Evolutionary conservation across 495 filamentous ascomycete genomes (phyloP), one percentile per base, ranked within the genome.

Genomic region (Oleoguttula mirabilis): DNA sequence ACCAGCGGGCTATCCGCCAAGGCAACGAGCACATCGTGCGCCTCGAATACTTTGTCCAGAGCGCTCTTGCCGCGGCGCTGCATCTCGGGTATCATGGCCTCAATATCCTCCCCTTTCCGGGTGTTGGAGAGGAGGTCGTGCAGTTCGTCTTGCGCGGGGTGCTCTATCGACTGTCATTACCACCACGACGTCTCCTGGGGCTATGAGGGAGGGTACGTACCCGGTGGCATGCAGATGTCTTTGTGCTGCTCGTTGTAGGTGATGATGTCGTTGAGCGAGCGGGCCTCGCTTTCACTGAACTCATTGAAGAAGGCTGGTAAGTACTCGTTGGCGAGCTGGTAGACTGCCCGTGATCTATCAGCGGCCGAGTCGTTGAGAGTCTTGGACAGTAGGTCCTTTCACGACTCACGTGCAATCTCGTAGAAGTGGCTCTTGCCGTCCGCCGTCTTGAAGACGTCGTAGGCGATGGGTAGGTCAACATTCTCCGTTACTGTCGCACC

Each of bases 91-190:
- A 32, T 16, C 11, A 32, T 32, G 12, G 4, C 28, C 8, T 32
- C 25, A 28, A n/a, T n/a, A n/a, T n/a, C n/a, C n/a, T n/a, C n/a
- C n/a, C n/a, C n/a, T n/a, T n/a, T n/a, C n/a, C n/a, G n/a, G n/a
- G n/a, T n/a, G n/a, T n/a, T n/a, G n/a, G n/a, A n/a, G n/a, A 24
- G 43, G 3, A 45, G 16, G n/a, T 28, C 35, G 10, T 39, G n/a
- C 22, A 47, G 42, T 38, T 46, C 39, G 21, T 37, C 32, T 33
- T 49, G 46, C 23, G 10, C 16, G 5, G 39, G 40, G 24, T 47
- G 44, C 22, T 39, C 43, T 45, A 34, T 19, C 23, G 34, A 4
- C 21, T 14, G 24, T 24, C 24, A 36, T 24, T 39, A 30, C 27
- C 27, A 19, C 25, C 22, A 2, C n/a, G 23, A 11, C n/a, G n/a